A percentile compares a stretch with the other conserved stretches of the same genome.
Evolutionary conservation across 1,284 basidiomycete genomes (phyloP).

Genomic region (Chondrostereum purpureum): DNA sequence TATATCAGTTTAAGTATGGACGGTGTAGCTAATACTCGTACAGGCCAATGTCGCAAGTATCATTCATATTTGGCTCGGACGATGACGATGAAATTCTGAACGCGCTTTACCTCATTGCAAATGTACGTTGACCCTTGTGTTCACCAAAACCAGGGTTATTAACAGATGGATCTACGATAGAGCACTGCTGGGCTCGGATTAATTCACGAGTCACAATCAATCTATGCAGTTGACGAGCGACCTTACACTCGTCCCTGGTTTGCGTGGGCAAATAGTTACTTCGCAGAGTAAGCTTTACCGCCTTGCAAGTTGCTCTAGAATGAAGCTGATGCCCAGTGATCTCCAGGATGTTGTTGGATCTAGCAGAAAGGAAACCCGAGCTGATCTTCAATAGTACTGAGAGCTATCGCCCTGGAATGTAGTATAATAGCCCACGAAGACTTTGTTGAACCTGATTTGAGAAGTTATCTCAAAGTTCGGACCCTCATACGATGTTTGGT

Average conservation of each 20-base stretch:
- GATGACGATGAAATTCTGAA: conserved; percentile 61
- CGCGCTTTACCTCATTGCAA: conserved; percentile 56
- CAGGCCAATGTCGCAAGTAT: conserved; percentile 76
- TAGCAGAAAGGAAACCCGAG: conserved; percentile 65
- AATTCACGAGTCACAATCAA: conserved; percentile 69
- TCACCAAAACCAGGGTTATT: not conserved
- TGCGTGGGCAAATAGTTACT: conserved; percentile 78
- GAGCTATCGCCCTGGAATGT: conserved; percentile 45
- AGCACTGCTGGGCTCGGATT: conserved; percentile 70
- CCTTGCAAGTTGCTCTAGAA: not conserved
- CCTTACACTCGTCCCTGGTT: conserved; percentile 73
- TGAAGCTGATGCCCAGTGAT: conserved; percentile 23
- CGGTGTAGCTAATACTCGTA: too few relatives aligned
- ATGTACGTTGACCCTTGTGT: conserved; percentile 35
- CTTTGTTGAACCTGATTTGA: too few relatives aligned
- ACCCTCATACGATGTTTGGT: conserved; percentile 1
- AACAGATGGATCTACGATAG: conserved; percentile 27
- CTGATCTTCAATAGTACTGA: conserved; percentile 51
- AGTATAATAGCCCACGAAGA: conserved; percentile 6
- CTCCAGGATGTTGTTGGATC: conserved; percentile 64
- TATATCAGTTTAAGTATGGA: too few relatives aligned
- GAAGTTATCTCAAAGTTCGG: too few relatives aligned
- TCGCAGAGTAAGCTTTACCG: conserved; percentile 40
- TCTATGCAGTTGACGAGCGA: conserved; percentile 42
- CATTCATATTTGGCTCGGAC: conserved; percentile 66